These are phyloP conservation scores for Alternaria metachromatica DNA, from an alignment of 2,329 filamentous ascomycete genomes.

Conservation along the genomic window DNA sequence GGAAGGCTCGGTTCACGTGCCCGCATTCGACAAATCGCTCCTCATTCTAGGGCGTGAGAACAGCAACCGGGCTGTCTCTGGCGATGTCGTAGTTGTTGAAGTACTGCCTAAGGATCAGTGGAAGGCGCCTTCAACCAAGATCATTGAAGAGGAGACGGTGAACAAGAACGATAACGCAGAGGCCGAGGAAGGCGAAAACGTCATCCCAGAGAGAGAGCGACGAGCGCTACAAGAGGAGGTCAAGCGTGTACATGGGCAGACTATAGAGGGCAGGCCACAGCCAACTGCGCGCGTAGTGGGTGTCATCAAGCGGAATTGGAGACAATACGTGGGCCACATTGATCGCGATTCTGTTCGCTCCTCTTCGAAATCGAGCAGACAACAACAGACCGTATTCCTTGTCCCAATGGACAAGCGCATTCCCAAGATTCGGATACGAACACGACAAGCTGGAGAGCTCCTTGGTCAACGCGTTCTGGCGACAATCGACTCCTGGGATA, in stretches of 20 bases:
- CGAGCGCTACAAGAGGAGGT: slow-evolving; percentile 90
- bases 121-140: slow-evolving; percentile 94
- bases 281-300: slow-evolving; percentile 93
- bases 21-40: slow-evolving; percentile 87
- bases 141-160: slow-evolving; percentile 90
- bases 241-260: slow-evolving; percentile 79
- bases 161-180: slow-evolving; percentile 96
- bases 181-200: slow-evolving; percentile 70
- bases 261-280: slow-evolving; percentile 77
- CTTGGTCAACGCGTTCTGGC: slow-evolving; percentile 91
- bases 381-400: slow-evolving; percentile 91
- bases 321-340: slow-evolving; percentile 95
- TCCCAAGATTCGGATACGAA: slow-evolving; percentile 92
- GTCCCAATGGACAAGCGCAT: slow-evolving; percentile 98
- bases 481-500: slow-evolving; percentile 93
- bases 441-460: slow-evolving; percentile 85
- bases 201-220: slow-evolving; percentile 89
- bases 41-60: slow-evolving; percentile 91
- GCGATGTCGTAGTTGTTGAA: slow-evolving; percentile 92
- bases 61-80: slow-evolving; percentile 91
- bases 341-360: slow-evolving; percentile 84
- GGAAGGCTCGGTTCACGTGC: slow-evolving; percentile 88
- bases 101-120: slow-evolving; percentile 93
- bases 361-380: slow-evolving; percentile 75
- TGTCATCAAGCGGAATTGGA: slow-evolving; percentile 93